These are phyloP conservation scores for Candolleomyces aberdarensis DNA, from an alignment of 768 basidiomycete species.

Conservation along the genomic window DNA sequence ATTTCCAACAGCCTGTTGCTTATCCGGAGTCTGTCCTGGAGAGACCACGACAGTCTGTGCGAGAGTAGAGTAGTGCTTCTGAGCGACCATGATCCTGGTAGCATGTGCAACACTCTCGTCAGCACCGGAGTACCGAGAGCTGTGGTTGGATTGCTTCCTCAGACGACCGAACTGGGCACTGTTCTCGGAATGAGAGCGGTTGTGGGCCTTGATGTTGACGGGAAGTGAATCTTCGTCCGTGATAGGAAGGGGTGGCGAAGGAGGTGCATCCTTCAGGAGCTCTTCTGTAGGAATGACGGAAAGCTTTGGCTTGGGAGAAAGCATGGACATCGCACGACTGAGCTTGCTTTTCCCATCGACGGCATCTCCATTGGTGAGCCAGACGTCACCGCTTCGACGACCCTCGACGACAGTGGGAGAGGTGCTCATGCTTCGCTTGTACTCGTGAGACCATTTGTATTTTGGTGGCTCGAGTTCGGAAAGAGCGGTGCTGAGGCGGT, in stretches of 20 bases:
- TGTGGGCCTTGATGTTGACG: constrained; percentile 34
- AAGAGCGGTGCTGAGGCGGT: constrained; percentile 37
- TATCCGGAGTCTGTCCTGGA: constrained; percentile 38
- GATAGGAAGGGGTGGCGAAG: constrained; percentile 61
- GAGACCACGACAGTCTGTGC: constrained; percentile 63
- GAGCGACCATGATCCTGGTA: constrained; percentile 66
- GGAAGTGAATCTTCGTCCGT: constrained; percentile 46
- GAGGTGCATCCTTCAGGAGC: constrained; percentile 38
- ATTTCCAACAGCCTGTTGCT: constrained; percentile 28
- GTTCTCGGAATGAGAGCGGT: constrained; percentile 53
- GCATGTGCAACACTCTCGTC: constrained; percentile 51
- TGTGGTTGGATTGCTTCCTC: constrained; percentile 50
- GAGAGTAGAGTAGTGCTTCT: constrained; percentile 68
- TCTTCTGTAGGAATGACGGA: constrained; percentile 61
- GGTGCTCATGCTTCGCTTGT: constrained; percentile 61
- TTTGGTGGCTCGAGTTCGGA: constrained; percentile 31
- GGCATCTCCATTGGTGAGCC: constrained; percentile 72
- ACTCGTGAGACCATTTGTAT: constrained; percentile 48
- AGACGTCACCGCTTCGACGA: constrained; percentile 70
- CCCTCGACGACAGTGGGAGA: constrained; percentile 69
- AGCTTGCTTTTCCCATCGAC: constrained; percentile 62
- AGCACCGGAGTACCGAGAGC: constrained; percentile 48
- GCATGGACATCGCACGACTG: constrained; percentile 59
- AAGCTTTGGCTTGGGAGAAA: constrained; percentile 61
- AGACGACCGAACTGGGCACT: constrained; percentile 56